phyloP scores from a whole-genome alignment of 768 basidiomycete genomes.

The Amanita molliuscula region DNA sequence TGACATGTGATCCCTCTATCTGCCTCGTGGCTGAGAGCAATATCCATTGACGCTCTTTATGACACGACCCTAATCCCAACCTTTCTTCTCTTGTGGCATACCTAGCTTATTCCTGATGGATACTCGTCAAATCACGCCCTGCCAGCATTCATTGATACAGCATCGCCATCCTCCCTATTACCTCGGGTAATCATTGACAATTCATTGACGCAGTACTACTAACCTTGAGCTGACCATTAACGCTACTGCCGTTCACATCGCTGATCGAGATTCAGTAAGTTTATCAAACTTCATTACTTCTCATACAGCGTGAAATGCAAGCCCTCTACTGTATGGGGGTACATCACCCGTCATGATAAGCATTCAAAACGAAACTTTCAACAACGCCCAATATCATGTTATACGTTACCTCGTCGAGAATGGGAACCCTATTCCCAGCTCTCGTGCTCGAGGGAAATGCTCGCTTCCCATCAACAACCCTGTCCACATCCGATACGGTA shows the following conservation, averaged over 20 bases:
- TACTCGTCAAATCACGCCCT: neutral
- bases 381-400: conserved; percentile 28
- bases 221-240: neutral
- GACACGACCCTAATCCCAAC: conserved; percentile 4
- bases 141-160: neutral
- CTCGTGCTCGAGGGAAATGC: neutral
- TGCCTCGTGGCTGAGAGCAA: conserved; percentile 4
- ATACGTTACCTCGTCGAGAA: conserved; percentile 26
- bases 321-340: neutral
- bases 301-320: neutral
- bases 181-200: conserved; percentile 2
- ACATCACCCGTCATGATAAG: conserved; percentile 6
- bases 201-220: neutral
- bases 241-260: conserved; percentile 2
- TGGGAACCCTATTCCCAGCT: conserved; percentile 8
- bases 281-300: neutral
- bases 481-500: neutral
- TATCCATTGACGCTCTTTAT: neutral
- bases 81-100: neutral
- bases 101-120: neutral
- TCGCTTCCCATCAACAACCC: neutral
- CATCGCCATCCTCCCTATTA: neutral
- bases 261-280: neutral
- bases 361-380: conserved; percentile 23
- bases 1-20: conserved; percentile 1